Evolutionary conservation across 2,329 filamentous ascomycete species (phyloP), one percentile per base, ranked within the genome.

Genomic region (Fusarium sp.): DNA sequence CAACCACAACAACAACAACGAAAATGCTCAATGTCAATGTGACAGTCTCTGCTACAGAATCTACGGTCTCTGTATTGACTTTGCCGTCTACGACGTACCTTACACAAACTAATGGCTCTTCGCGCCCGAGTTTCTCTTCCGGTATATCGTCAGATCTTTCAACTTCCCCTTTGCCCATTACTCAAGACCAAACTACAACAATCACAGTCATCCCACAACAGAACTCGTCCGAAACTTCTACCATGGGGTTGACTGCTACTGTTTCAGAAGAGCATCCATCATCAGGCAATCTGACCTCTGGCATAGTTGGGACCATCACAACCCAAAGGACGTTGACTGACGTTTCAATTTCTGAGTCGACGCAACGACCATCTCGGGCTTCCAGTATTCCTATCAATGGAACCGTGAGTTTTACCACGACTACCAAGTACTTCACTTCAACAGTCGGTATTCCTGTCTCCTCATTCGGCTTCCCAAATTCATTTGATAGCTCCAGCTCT

Each of bases 1-100:
- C 46, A 12, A 55, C 39, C 26, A 71, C 44, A 12, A 70, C 63
- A 12, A 70, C 63, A 15, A 71, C 55, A 20, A 71, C 68, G 20
- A 33, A 55, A 31, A n/a, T 57, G 12, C 20, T 71, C 13, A 71
- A 56, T 49, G 28, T 61, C 21, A 71, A 68, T 18, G 47, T 66
- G 24, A 69, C 64, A 28, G 26, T 61, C n/a, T 50, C 64, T 10
- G 8, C 20, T 6, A 13, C 13, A n/a, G 33, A 31, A 11, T 29
- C 38, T 24, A 50, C 50, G 9, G 29, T 15, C 8, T 62, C 41
- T 33, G 39, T 24, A 12, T 18, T 31, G 12, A 28, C 31, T 16
- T 38, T 20, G 3, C 23, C 35, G 7, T 49, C 55, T 11, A 49
- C 38, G 10, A 23, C 31, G 26, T 42, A 66, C 35, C 24, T 35